Evolutionary conservation across 805 yeast genomes (phyloP).

Genomic region (Suhomyces canberraensis): DNA sequence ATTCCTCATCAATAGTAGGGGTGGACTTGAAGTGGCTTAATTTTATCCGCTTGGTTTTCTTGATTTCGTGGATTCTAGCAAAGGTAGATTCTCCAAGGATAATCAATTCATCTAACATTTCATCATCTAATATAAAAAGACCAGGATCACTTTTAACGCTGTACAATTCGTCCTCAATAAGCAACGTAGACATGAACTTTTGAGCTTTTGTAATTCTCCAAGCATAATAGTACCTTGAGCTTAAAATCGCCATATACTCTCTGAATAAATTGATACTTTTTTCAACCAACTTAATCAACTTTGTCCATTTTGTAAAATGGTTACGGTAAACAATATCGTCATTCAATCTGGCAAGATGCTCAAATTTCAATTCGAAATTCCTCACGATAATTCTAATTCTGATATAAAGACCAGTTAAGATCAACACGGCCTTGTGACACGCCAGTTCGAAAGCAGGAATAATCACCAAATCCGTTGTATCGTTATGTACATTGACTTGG

Average conservation of each 20-base stretch:
- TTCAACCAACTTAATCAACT: conserved; percentile 1
- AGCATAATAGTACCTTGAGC: conserved; percentile 61
- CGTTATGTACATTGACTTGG: conserved; percentile 6
- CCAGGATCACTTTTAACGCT: not conserved
- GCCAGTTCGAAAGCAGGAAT: conserved; percentile 18
- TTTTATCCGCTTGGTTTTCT: not conserved
- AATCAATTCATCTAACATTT: conserved; percentile 20
- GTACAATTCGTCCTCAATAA: conserved; percentile 29
- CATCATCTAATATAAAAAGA: conserved; percentile 11
- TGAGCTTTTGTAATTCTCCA: conserved; percentile 66
- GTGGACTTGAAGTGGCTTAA: not conserved
- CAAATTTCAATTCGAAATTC: conserved; percentile 4
- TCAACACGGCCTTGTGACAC: conserved; percentile 16
- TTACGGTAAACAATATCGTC: conserved; percentile 17
- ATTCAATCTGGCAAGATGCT: conserved; percentile 19
- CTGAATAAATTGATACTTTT: conserved; percentile 4
- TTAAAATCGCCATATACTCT: conserved; percentile 31
- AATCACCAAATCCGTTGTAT: conserved; percentile 16
- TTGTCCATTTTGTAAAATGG: conserved; percentile 3
- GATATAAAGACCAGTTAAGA: conserved; percentile 8
- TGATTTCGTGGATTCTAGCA: conserved; percentile 10
- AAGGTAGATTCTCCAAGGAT: conserved; percentile 21
- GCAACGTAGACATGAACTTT: conserved; percentile 33
- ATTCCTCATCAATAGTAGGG: not conserved
- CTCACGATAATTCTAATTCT: conserved; percentile 7